Conservation (phyloP, 2,329 filamentous ascomycete genomes). For the Colletotrichum truncatum region DNA sequence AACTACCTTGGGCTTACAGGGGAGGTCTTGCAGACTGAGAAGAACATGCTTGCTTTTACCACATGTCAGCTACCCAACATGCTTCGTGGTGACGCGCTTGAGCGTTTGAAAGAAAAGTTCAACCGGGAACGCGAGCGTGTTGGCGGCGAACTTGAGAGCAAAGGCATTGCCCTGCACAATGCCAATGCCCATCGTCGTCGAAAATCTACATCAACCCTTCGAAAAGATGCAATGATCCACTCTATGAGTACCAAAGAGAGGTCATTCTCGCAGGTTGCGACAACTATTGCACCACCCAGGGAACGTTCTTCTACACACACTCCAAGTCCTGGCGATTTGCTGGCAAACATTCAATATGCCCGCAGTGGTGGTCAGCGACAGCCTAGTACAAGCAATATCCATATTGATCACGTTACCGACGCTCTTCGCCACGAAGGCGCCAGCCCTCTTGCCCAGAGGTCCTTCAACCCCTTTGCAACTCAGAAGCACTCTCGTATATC, state of each 20-base stretch:
- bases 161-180: conserved; percentile 96
- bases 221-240: conserved; percentile 82
- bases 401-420: conserved; percentile 37
- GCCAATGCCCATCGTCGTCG: conserved; percentile 71
- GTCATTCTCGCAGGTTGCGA: conserved; percentile 52
- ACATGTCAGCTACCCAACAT: conserved; percentile 92
- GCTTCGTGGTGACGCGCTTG: conserved; percentile 82
- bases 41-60: conserved; percentile 92
- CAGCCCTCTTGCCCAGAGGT: conserved; percentile 59
- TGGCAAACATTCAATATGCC: conserved; percentile 80
- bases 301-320: conserved; percentile 55
- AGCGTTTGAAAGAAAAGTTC: conserved; percentile 93
- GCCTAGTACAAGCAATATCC: conserved; percentile 39
- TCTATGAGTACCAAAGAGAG: conserved; percentile 62
- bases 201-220: conserved; percentile 76
- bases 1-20: conserved; percentile 91
- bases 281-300: conserved; percentile 49
- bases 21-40: conserved; percentile 92
- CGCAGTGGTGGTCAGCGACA: conserved; percentile 63
- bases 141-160: conserved; percentile 81
- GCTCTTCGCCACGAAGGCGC: conserved; percentile 44
- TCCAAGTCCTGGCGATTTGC: conserved; percentile 78
- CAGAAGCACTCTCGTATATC: conserved; percentile 58
- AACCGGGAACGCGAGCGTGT: conserved; percentile 83
- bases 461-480: conserved; percentile 66